These are phyloP conservation scores for Colletotrichum euphorbiae DNA, from an alignment of 2,329 filamentous ascomycete species.

Conservation along the genomic window DNA sequence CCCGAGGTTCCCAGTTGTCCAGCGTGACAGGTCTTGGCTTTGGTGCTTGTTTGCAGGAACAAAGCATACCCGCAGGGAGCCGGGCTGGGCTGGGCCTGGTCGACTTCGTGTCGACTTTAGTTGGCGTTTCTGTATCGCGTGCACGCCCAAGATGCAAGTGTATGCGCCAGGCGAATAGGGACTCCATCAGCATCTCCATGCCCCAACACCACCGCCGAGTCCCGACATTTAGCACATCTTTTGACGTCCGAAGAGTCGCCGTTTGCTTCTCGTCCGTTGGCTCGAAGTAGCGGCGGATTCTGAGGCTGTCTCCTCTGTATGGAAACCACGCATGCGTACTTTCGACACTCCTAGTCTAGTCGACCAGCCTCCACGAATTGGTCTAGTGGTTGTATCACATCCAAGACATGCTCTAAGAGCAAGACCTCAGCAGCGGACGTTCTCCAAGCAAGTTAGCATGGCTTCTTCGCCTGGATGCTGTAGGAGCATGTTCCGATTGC, in stretches of 20 bases:
- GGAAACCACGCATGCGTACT: too few relatives aligned
- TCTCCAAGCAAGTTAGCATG: constrained; percentile 13
- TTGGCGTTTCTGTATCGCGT: constrained; percentile 25
- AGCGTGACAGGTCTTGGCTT: neutral
- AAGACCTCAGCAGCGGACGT: too few relatives aligned
- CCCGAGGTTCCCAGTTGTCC: neutral
- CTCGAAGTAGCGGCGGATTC: constrained; percentile 1
- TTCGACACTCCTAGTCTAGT: too few relatives aligned
- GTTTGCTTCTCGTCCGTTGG: constrained; percentile 4
- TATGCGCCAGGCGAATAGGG: constrained; percentile 12
- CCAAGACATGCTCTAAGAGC: too few relatives aligned
- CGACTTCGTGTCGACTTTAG: neutral
- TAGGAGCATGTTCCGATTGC: constrained; percentile 24
- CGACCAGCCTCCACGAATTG: neutral
- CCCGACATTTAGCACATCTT: neutral
- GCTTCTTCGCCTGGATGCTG: constrained; percentile 17
- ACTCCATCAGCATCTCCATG: constrained; percentile 2
- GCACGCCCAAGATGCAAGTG: constrained; percentile 24
- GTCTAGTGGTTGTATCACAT: neutral
- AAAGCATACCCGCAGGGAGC: too few relatives aligned
- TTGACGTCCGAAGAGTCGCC: neutral
- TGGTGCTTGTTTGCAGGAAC: too few relatives aligned
- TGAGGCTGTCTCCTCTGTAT: constrained; percentile 8
- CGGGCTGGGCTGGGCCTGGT: neutral
- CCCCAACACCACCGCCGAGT: neutral